These are phyloP conservation scores for Populus ilicifolia DNA, from an alignment of 345 rosid genomes.

Conservation along the genomic window DNA sequence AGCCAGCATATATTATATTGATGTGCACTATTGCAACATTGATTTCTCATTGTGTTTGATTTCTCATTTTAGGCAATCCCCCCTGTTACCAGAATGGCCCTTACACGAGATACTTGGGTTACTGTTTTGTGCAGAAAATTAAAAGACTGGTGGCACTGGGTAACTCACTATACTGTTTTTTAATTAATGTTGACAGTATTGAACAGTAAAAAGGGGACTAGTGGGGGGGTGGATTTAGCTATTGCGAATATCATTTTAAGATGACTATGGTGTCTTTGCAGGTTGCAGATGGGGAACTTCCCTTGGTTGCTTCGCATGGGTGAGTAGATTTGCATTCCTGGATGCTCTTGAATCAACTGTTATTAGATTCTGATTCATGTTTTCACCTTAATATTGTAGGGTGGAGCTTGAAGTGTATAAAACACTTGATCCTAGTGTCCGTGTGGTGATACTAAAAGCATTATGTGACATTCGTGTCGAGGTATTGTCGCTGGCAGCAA, in stretches of 20 bases:
- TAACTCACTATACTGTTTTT: conserved; percentile 35
- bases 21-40: neutral
- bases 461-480: conserved; percentile 97
- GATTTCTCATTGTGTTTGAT: conserved; percentile 3
- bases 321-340: conserved; percentile 41
- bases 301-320: conserved; percentile 96
- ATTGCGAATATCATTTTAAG: conserved; percentile 19
- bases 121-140: conserved; percentile 95
- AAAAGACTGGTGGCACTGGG: conserved; percentile 99
- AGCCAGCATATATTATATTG: neutral
- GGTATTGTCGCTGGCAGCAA: conserved; percentile 43
- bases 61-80: conserved; percentile 65
- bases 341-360: conserved; percentile 2
- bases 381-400: conserved; percentile 39
- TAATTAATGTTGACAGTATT: conserved; percentile 15
- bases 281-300: conserved; percentile 99
- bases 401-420: conserved; percentile 75
- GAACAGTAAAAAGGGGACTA: neutral
- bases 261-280: conserved; percentile 33
- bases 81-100: conserved; percentile 91
- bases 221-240: neutral
- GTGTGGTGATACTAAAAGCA: conserved; percentile 94
- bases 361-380: conserved; percentile 24
- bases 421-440: conserved; percentile 86
- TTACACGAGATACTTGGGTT: conserved; percentile 96